Evolutionary conservation across 2,329 filamentous ascomycete genomes (phyloP), one percentile per base, ranked within the genome.

Genomic region (Apiospora malaysiana): DNA sequence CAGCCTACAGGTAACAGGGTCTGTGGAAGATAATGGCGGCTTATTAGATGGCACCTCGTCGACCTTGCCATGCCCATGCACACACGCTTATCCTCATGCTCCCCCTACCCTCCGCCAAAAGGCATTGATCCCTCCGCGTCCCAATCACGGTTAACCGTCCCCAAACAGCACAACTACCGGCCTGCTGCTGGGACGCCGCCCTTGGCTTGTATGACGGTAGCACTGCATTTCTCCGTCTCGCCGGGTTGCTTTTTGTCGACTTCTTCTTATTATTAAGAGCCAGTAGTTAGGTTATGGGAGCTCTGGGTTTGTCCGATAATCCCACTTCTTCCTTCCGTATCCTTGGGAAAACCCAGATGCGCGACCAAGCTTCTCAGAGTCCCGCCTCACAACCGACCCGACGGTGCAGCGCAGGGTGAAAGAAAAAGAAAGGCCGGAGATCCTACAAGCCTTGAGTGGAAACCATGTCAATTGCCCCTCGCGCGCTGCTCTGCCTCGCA

Each of bases 391-490:
- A 37, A 68, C n/a, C 66, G 25, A 68, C 43, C 71, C 40, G 70
- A 71, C 71, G 69, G 71, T 72, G 69, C 21, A 63, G 56, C 21
- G 27, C 56, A 63, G 32, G 56, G 56, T 12, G 18, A 56, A n/a
- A 56, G 25, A 4, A 63, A 63, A 56, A 51, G 10, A 63, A 63
- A 63, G 56, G 56, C 56, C 56, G 56, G 21, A 67, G 25, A 46
- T 46, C 42, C 65, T 67, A n/a, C 42, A 21, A n/a, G 7, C 16
- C 4, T 25, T 70, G 70, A 71, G 70, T 76, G 72, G 74, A 73
- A 71, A 74, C 71, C 45, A 76, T 76, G 75, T 72, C 72, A 65
- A 65, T 73, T 72, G 70, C 69, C 66, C 70, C 71, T 21, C 69
- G 71, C 40, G 69, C 69, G 72, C 71, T 75, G 69, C 69, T 75